Evolutionary conservation across 257 asterid species (phyloP), one percentile per base, ranked within the genome.

Genomic region (Solanum megistacrolobum): DNA sequence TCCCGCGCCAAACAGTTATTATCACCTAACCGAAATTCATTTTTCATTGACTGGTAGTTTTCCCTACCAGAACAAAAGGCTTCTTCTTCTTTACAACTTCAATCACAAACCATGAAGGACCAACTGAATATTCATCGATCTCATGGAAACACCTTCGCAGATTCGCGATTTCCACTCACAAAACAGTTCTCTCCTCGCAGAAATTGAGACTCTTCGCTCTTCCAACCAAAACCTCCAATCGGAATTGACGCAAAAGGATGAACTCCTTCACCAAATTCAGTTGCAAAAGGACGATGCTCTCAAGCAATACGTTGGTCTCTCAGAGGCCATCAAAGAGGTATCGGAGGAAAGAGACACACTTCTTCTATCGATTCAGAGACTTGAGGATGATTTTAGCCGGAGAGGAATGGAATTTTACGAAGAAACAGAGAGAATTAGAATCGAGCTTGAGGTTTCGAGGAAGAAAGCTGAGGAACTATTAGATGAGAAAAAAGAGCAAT

Each of bases 201-300:
- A 88, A 31, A 69, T 88, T 0, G 88, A 87, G 83, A 27, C n/a
- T 83, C 75, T 88, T 73, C 69, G 87, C 21, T 10, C 3, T 25
- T 88, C 88, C 14, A 66, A 87, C 73, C 74, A 58, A 20, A 39
- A 9, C 35, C 88, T 89, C n/a, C 52, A 86, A 31, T 73, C 48
- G 1, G 43, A 38, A 27, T 78, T 39, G 18, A n/a, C 35, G 16
- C 83, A 79, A 69, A 83, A 48, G 12, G 89, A 87, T 35, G 89
- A 71, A 41, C 76, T 25, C 3, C 3, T 66, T n/a, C 21, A 12
- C 36, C 87, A 83, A 12, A 25, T 87, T 41, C 35, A 66, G 32
- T 69, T 65, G 87, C 84, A 90, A 69, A 88, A 88, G 72, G 87
- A 29, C 9, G 91, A 86, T 34, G 29, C 3, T 87, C 66, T 38